Percentiles rank a stretch among this genome's conserved stretches.
Conservation (phyloP, 2,329 filamentous ascomycete genomes). For the Xylaria arbuscula region DNA sequence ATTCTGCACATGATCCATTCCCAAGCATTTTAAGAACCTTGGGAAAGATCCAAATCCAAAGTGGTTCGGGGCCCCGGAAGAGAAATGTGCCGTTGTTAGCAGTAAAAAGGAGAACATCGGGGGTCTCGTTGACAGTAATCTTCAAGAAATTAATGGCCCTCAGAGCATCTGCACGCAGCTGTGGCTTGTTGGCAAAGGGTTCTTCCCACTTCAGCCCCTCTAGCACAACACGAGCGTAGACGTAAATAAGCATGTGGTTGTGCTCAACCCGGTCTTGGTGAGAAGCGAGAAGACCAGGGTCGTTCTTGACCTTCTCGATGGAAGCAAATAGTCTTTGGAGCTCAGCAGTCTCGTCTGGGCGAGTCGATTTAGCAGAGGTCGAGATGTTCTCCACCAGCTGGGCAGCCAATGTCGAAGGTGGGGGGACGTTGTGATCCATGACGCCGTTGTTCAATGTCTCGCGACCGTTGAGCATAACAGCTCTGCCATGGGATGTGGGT, state of each 20-base stretch:
- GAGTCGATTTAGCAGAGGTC: constrained; percentile 69
- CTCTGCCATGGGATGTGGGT: constrained; percentile 49
- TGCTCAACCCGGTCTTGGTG: constrained; percentile 75
- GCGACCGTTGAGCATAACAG: constrained; percentile 38
- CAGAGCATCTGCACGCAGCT: constrained; percentile 68
- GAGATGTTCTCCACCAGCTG: constrained; percentile 87
- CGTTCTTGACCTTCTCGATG: constrained; percentile 66
- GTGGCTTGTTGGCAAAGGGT: constrained; percentile 69
- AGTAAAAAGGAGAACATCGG: constrained; percentile 69
- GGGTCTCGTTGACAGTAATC: constrained; percentile 79
- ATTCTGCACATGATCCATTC: constrained; percentile 58
- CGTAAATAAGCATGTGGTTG: constrained; percentile 86
- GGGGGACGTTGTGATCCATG: constrained; percentile 52
- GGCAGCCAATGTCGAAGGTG: constrained; percentile 86
- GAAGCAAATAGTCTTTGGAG: constrained; percentile 75
- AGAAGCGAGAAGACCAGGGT: constrained; percentile 66
- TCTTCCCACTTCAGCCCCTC: constrained; percentile 76
- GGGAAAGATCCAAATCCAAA: constrained; percentile 74
- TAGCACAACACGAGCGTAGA: constrained; percentile 82
- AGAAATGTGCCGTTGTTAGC: constrained; percentile 57
- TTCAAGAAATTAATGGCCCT: constrained; percentile 83
- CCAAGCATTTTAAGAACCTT: constrained; percentile 68
- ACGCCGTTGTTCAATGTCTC: constrained; percentile 42
- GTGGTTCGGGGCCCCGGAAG: constrained; percentile 67
- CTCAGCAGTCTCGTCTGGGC: constrained; percentile 75